Conservation (phyloP, 768 basidiomycete species). For the Collybia nuda region DNA sequence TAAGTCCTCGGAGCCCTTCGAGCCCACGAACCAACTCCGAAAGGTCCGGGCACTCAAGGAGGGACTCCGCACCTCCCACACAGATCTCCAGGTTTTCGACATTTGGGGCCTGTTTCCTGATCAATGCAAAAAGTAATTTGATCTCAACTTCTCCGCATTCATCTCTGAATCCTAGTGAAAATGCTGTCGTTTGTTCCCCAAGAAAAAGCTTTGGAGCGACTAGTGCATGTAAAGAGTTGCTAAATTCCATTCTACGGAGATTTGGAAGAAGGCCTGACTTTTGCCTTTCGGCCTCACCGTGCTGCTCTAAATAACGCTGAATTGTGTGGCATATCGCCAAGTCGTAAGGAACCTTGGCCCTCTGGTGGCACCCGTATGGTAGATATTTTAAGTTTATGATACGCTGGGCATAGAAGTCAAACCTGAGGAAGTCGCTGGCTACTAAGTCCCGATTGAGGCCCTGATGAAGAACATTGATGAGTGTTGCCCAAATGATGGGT, state of each 20-base stretch:
- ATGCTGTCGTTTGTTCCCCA: not conserved
- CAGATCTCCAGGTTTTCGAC: not conserved
- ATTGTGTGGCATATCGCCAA: not conserved
- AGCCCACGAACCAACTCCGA: not conserved
- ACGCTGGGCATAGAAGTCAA: conserved; percentile 2
- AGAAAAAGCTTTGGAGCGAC: not conserved
- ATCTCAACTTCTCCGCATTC: not conserved
- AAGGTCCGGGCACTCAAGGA: not conserved
- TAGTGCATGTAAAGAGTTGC: not conserved
- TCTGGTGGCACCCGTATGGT: not conserved
- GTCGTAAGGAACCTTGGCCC: not conserved
- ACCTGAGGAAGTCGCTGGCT: not conserved
- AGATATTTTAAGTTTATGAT: conserved; percentile 1
- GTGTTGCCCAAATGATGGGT: not conserved
- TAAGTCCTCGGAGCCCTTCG: conserved; percentile 1
- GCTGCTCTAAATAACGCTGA: not conserved
- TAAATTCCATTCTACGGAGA: not conserved
- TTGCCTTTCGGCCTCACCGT: not conserved
- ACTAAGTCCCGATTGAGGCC: not conserved
- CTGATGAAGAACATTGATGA: not conserved
- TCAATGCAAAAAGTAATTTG: not conserved
- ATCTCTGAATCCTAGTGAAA: not conserved
- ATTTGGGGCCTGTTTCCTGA: not conserved
- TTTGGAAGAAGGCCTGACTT: not conserved
- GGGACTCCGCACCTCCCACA: not conserved